Conservation (phyloP, 192 early-diverging fungal genomes). For the Coemansia sp. region DNA sequence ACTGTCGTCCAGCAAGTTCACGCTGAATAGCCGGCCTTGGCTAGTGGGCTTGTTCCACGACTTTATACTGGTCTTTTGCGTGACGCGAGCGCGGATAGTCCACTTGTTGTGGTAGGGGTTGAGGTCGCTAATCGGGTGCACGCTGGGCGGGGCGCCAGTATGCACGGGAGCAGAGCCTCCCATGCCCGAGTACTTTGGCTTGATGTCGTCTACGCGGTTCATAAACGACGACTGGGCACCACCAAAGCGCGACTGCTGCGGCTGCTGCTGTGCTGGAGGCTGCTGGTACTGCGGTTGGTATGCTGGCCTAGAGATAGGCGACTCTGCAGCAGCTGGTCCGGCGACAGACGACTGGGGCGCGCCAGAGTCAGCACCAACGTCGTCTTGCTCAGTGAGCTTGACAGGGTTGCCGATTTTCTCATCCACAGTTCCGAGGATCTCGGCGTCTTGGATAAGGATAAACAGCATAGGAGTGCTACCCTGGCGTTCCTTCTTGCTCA, state of each 20-base stretch:
- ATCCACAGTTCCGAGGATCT: conserved; percentile 32
- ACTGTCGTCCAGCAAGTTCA: conserved; percentile 84
- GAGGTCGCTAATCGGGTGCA: conserved; percentile 69
- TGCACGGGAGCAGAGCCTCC: conserved; percentile 39
- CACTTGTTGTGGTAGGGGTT: conserved; percentile 94
- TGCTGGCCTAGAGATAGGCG: conserved; percentile 1
- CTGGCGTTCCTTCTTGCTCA: conserved; percentile 31
- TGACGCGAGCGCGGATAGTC: conserved; percentile 92
- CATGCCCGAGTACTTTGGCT: conserved; percentile 20
- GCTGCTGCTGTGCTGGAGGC: conserved; percentile 12
- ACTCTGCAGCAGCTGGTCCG: conserved; percentile 12
- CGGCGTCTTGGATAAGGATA: conserved; percentile 40
- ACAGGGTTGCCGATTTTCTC: conserved; percentile 30
- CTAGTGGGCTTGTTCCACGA: conserved; percentile 77
- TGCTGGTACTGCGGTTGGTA: conserved; percentile 39
- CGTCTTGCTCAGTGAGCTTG: neutral
- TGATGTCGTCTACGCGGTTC: conserved; percentile 40
- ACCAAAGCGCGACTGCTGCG: conserved; percentile 12
- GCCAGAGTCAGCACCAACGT: neutral
- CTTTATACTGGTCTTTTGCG: conserved; percentile 82
- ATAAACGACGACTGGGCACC: conserved; percentile 37
- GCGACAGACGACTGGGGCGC: neutral
- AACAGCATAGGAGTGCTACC: conserved; percentile 34
- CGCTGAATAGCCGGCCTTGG: conserved; percentile 86
- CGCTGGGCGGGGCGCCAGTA: conserved; percentile 27